Conservation (phyloP, 257 asterid genomes). For the Prunella vulgaris region DNA sequence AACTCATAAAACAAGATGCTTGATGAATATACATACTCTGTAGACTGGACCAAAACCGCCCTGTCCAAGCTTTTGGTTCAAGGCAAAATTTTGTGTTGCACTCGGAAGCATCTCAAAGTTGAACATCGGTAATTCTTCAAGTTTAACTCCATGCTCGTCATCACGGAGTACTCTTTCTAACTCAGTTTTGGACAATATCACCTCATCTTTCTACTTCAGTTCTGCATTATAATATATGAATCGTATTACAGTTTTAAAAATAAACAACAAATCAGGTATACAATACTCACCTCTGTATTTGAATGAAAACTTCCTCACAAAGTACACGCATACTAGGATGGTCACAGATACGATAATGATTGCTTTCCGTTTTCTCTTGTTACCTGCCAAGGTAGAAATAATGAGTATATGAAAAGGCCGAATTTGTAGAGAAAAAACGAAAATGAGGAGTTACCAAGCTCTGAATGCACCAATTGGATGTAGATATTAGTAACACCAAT, state of each 20-base stretch:
- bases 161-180: not conserved
- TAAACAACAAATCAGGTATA: not conserved
- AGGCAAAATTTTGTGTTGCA: constrained; percentile 19
- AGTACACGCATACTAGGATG: not conserved
- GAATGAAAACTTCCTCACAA: not conserved
- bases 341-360: not conserved
- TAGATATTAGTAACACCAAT: constrained; percentile 17
- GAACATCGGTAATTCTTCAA: constrained; percentile 22
- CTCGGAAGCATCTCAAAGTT: constrained; percentile 14
- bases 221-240: not conserved
- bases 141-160: constrained; percentile 6
- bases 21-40: constrained; percentile 9
- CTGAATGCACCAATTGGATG: constrained; percentile 22
- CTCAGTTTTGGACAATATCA: not conserved
- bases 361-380: not conserved
- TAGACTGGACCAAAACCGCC: constrained; percentile 33
- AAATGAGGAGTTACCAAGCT: constrained; percentile 16
- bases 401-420: too few relatives aligned
- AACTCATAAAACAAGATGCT: not conserved
- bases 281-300: not conserved
- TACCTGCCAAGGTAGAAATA: not conserved
- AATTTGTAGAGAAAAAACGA: not conserved
- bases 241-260: not conserved
- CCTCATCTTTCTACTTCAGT: not conserved
- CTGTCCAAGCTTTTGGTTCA: constrained; percentile 18